phyloP scores from a whole-genome alignment of 73 alveolate species.

The Tetrahymena malaccensis region DNA sequence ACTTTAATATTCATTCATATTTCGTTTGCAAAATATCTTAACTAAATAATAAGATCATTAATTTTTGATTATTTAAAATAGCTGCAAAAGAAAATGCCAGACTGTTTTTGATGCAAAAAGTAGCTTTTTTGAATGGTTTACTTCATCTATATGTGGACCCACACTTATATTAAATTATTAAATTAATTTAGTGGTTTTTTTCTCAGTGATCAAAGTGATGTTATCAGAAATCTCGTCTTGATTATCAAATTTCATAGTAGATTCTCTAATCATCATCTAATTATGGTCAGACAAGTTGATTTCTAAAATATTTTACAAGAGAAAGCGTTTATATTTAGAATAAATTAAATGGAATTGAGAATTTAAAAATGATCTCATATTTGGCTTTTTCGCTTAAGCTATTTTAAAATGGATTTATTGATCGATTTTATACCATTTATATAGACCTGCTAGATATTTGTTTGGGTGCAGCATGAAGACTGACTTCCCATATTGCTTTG shows the following conservation, averaged over 20 bases:
- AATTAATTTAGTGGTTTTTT: not conserved
- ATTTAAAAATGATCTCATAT: not conserved
- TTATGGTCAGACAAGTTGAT: not conserved
- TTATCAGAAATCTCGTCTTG: not conserved
- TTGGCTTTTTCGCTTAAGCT: not conserved
- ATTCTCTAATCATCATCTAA: not conserved
- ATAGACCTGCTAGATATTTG: not conserved
- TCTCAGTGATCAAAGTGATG: not conserved
- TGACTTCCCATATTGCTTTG: not conserved
- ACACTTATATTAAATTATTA: not conserved
- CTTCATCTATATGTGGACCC: not conserved
- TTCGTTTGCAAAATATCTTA: not conserved
- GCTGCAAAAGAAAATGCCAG: not conserved
- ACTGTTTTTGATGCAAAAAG: not conserved
- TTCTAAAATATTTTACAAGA: not conserved
- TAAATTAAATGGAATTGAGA: not conserved
- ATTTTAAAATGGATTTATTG: not conserved
- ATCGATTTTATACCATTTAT: not conserved
- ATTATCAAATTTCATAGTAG: not conserved
- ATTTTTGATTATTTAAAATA: no score
- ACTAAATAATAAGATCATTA: not conserved
- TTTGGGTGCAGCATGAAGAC: conserved; percentile 2
- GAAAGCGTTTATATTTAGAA: not conserved
- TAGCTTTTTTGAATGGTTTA: not conserved
- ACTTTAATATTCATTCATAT: not conserved